Evolutionary conservation across 2,329 filamentous ascomycete genomes (phyloP), one percentile per base, ranked within the genome.

Genomic region (Arthrobotrys pseudoclavata): DNA sequence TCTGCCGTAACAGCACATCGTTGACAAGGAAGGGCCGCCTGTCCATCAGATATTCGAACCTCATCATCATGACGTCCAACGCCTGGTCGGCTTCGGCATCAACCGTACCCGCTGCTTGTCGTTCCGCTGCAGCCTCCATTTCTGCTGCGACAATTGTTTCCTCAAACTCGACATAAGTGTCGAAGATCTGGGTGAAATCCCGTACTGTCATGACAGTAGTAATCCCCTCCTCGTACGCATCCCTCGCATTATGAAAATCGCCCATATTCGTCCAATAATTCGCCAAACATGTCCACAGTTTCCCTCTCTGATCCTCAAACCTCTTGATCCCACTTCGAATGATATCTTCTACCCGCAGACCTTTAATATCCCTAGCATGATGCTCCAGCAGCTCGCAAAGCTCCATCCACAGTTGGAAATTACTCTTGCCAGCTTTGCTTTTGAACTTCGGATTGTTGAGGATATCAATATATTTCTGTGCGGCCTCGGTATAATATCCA

Each of bases 131-230:
- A 67, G 92, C 88, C 81, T 98, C 94, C 90, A 99, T 96, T 81
- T 98, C 87, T 57, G 91, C 91, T 13, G 92, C 91, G 79, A 98
- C 97, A 80, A 98, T 91, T 0, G 94, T 95, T 85, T 99, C 96
- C 84, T 99, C 96, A 79, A 97, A 97, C 84, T 99, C 96, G 34
- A 92, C 91, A 82, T 98, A 99, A 0, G 94, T 92, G 84, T 99
- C 96, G 81, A 99, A 99, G 53, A 98, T 91, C 69, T 98, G 89
- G 0, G 94, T 96, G 82, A 99, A 99, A 84, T 99, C 96, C 69
- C 96, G 91, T 52, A 99, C 94, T 1, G 96, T 99, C 95, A 98
- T 98, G 79, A 97, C 96, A 0, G 95, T 98, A 10, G 93, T 97
- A 80, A 98, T 93, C 52, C 93, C 96, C 84, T 98, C 94, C 84